Evolutionary conservation across 192 early-diverging fungal genomes (phyloP).

Genomic region (Chytriomyces hyalinus): DNA sequence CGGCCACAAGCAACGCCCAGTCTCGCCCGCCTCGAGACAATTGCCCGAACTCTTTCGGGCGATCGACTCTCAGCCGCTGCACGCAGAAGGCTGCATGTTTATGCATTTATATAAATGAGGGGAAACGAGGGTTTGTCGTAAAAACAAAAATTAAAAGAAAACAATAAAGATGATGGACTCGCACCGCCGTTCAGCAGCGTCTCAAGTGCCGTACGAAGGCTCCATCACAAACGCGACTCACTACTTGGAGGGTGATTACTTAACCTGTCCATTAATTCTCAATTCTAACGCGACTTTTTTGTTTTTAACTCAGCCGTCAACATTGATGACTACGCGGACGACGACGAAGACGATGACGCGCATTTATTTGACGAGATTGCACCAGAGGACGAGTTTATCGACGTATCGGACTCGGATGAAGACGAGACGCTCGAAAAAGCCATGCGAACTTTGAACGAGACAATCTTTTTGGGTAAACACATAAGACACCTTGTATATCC

Average conservation of each 20-base stretch:
- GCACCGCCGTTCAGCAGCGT: too few species aligned
- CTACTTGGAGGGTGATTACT: constrained; percentile 34
- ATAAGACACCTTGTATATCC: background rate
- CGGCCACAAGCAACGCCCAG: too few species aligned
- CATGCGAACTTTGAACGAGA: constrained; percentile 53
- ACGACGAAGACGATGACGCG: constrained; percentile 47
- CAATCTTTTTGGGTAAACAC: constrained; percentile 44
- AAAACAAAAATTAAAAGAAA: too few species aligned
- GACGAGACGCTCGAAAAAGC: constrained; percentile 60
- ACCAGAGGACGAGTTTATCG: constrained; percentile 54
- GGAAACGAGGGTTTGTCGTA: too few species aligned
- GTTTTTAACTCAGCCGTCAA: background rate
- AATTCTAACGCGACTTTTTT: background rate
- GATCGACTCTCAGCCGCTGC: too few species aligned
- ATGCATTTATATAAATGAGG: too few species aligned
- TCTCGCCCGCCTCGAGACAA: too few species aligned
- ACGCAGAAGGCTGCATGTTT: too few species aligned
- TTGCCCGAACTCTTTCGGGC: too few species aligned
- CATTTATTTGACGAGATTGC: constrained; percentile 46
- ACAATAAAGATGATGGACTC: too few species aligned
- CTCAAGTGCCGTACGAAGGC: constrained; percentile 27
- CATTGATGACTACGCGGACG: constrained; percentile 18
- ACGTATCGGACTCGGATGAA: constrained; percentile 47
- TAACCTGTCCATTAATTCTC: background rate
- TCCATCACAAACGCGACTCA: constrained; percentile 25